These are phyloP conservation scores for Sporothrix brasiliensis DNA, from an alignment of 2,329 filamentous ascomycete genomes.

Conservation along the genomic window DNA sequence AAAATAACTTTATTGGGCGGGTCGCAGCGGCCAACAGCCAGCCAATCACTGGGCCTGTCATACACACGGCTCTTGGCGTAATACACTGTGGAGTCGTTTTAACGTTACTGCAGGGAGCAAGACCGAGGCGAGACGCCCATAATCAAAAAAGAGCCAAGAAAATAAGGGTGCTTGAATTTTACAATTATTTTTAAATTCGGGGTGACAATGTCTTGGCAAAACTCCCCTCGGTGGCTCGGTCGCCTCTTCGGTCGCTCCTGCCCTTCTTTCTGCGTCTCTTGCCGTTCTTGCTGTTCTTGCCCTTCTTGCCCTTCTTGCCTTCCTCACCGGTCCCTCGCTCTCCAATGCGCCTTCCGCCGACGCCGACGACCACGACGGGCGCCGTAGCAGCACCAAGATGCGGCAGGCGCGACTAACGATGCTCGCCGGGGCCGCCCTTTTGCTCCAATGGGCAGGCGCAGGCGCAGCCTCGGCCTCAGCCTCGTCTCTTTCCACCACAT, in stretches of 20 bases:
- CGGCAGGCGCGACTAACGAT: slow-evolving; percentile 25
- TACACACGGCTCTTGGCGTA: slow-evolving; percentile 26
- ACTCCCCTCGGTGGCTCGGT: slow-evolving; percentile 1
- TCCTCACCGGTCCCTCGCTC: not conserved
- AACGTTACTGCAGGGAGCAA: not conserved
- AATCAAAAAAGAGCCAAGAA: not conserved
- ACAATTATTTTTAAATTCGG: not conserved
- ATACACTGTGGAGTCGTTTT: not conserved
- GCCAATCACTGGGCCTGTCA: not conserved
- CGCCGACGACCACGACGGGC: slow-evolving; percentile 5
- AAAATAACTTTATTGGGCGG: slow-evolving; percentile 23
- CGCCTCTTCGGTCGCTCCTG: slow-evolving; percentile 1
- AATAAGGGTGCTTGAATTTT: slow-evolving; percentile 4
- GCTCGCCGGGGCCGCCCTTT: slow-evolving; percentile 13
- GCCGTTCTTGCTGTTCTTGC: not conserved
- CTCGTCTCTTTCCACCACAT: not conserved
- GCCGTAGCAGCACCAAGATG: slow-evolving; percentile 21
- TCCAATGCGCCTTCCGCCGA: slow-evolving; percentile 9
- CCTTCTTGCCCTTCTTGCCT: not conserved
- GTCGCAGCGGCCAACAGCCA: slow-evolving; percentile 12
- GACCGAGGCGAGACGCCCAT: not conserved
- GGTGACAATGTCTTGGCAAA: slow-evolving; percentile 28
- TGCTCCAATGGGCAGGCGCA: not conserved
- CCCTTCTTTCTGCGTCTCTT: not conserved
- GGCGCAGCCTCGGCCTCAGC: slow-evolving; percentile 21